Conservation (phyloP, 2,329 filamentous ascomycete species). For the Endothia cerciana region DNA sequence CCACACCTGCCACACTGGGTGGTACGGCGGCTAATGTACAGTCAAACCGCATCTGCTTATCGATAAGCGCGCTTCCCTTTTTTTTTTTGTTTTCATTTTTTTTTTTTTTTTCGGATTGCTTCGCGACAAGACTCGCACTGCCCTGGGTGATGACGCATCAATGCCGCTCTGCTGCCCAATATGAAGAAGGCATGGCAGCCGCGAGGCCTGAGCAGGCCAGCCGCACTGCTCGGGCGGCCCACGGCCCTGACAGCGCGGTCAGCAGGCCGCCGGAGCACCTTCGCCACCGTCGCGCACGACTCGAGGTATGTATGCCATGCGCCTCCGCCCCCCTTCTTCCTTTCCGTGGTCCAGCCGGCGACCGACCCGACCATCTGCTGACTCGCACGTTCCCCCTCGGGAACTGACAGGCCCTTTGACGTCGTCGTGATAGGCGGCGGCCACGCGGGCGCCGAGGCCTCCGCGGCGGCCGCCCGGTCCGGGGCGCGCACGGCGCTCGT, state of each 20-base stretch:
- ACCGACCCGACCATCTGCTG: background rate
- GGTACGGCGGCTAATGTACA: background rate
- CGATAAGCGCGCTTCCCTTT: slow-evolving; percentile 9
- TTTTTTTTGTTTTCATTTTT: background rate
- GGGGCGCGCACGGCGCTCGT: slow-evolving; percentile 89
- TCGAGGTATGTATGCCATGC: slow-evolving; percentile 33
- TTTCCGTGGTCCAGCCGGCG: background rate
- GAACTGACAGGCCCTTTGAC: slow-evolving; percentile 71
- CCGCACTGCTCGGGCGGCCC: slow-evolving; percentile 26
- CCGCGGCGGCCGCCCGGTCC: slow-evolving; percentile 83
- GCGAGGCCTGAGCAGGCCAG: slow-evolving; percentile 35
- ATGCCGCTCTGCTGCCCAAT: slow-evolving; percentile 15
- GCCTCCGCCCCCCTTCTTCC: too few relatives aligned
- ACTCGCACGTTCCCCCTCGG: background rate
- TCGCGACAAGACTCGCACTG: background rate
- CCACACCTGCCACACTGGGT: too few relatives aligned
- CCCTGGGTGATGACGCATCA: background rate
- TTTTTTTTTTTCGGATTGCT: background rate
- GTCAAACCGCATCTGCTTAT: background rate
- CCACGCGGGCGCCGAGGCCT: slow-evolving; percentile 93
- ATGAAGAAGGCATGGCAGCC: slow-evolving; percentile 41
- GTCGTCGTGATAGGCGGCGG: slow-evolving; percentile 95
- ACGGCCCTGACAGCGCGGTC: slow-evolving; percentile 22
- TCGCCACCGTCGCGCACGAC: slow-evolving; percentile 40
- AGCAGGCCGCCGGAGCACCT: slow-evolving; percentile 29